phyloP scores from a whole-genome alignment of 257 asterid species.

The Ballota nigra region DNA sequence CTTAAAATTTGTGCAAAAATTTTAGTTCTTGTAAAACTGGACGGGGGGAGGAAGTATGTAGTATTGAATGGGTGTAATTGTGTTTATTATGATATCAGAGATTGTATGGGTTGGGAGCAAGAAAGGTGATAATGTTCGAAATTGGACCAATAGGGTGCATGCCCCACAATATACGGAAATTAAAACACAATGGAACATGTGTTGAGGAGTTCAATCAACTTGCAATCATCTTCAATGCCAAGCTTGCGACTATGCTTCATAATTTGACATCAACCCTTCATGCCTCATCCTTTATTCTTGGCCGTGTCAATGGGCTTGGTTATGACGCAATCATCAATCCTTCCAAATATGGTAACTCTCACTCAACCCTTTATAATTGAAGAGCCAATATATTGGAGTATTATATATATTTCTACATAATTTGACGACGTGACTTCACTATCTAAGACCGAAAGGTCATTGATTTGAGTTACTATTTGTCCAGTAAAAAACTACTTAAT shows the following conservation, averaged over 20 bases:
- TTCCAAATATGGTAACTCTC: background rate
- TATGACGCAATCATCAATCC: constrained; percentile 44
- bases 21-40: too few relatives aligned
- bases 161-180: constrained; percentile 38
- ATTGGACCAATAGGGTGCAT: constrained; percentile 82
- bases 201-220: constrained; percentile 45
- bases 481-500: too few relatives aligned
- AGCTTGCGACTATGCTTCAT: constrained; percentile 26
- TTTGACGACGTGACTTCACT: too few relatives aligned
- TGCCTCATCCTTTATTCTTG: constrained; percentile 51
- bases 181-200: constrained; percentile 42
- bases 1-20: too few relatives aligned
- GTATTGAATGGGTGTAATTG: too few relatives aligned
- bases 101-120: constrained; percentile 58
- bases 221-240: constrained; percentile 36
- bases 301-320: constrained; percentile 47
- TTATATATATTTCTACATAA: too few relatives aligned
- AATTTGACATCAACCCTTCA: constrained; percentile 37
- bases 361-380: too few relatives aligned
- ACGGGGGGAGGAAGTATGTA: too few relatives aligned
- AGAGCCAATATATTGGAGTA: too few relatives aligned
- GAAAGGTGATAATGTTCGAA: constrained; percentile 61
- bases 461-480: too few relatives aligned
- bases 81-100: too few relatives aligned
- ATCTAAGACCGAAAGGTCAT: too few relatives aligned